Evolutionary conservation across 352 stramenopile species (phyloP), one percentile per base, ranked within the genome.

Genomic region (Phytophthora meadii): DNA sequence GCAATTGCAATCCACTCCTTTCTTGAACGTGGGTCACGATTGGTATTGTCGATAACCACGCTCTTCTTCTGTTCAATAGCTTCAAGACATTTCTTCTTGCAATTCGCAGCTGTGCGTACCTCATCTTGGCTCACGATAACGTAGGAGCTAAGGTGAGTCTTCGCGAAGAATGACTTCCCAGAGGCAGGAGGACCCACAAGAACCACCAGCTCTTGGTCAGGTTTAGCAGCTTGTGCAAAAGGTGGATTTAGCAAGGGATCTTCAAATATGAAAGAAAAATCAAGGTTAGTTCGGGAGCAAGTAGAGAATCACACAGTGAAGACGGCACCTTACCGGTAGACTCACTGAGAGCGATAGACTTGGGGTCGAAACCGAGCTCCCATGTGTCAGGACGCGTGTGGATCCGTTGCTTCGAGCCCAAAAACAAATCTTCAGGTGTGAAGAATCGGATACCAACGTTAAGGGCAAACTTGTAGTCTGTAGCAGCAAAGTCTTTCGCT

Each of bases 401-500:
- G 30, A 94, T 72, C 1, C 78, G 77, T 65, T 91, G 86, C 44
- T 83, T 92, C 1, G 80, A 84, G 19, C 68, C 57, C 25, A 94
- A 49, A 48, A 97, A 97, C 7, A 97, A 72, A 44, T 77, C 77
- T 54, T 97, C 89, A 3, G 92, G 90, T 1, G 90, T 97, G 44
- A 84, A 71, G 66, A 97, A 97, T 25, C 62, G 60, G 27, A 97
- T 45, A 0, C 76, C 76, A n/a, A 88, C 60, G 68, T 97, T 97
- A 5, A 96, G 64, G 12, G 92, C 90, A 51, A 97, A 95, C 65
- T 95, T 94, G 70, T 96, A 93, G 58, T 97, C 92, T 4, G 84
- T 89, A 14, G 82, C 79, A 7, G 88, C 84, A 64, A 96, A 96
- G 61, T 96, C 88, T 59, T 96, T 96, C 28, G 75, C 65, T 7